Conservation (phyloP, 768 basidiomycete genomes). For the Leccinum barrowsii region DNA sequence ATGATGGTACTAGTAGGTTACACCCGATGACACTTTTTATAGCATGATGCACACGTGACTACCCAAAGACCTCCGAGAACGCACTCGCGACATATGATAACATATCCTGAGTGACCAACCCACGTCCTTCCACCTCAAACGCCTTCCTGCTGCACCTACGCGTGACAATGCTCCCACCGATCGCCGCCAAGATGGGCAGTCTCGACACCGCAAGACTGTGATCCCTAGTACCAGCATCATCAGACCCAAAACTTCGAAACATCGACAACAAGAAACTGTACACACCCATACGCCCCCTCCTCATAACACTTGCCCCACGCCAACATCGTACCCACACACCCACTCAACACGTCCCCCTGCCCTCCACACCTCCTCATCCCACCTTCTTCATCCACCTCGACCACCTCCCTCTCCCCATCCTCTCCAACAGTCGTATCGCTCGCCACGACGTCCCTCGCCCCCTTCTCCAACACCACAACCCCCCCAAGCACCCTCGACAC, state of each 20-base stretch:
- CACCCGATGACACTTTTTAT: background rate
- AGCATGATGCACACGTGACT: slow-evolving; percentile 25
- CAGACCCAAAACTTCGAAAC: background rate
- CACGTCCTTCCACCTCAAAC: slow-evolving; percentile 72
- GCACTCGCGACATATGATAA: slow-evolving; percentile 59
- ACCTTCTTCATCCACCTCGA: slow-evolving; percentile 68
- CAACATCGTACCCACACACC: slow-evolving; percentile 81
- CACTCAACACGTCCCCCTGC: slow-evolving; percentile 92
- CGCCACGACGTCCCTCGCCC: slow-evolving; percentile 76
- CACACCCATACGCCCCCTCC: slow-evolving; percentile 74
- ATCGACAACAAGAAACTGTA: too few relatives aligned
- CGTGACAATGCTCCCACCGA: slow-evolving; percentile 86
- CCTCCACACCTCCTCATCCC: slow-evolving; percentile 93
- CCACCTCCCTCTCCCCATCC: slow-evolving; percentile 50
- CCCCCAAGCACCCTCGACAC: slow-evolving; percentile 79
- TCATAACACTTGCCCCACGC: slow-evolving; percentile 97
- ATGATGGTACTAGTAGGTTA: background rate
- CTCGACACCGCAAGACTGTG: slow-evolving; percentile 51
- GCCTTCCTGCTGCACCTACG: slow-evolving; percentile 76
- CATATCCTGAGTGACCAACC: slow-evolving; percentile 82
- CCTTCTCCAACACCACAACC: slow-evolving; percentile 89
- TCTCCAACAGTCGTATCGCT: slow-evolving; percentile 56
- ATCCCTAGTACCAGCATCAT: slow-evolving; percentile 39
- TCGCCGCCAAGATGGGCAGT: slow-evolving; percentile 80
- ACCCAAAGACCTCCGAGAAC: slow-evolving; percentile 66